phyloP scores from a whole-genome alignment of 2,329 filamentous ascomycete genomes.

The Sporothrix pseudoabietina region DNA sequence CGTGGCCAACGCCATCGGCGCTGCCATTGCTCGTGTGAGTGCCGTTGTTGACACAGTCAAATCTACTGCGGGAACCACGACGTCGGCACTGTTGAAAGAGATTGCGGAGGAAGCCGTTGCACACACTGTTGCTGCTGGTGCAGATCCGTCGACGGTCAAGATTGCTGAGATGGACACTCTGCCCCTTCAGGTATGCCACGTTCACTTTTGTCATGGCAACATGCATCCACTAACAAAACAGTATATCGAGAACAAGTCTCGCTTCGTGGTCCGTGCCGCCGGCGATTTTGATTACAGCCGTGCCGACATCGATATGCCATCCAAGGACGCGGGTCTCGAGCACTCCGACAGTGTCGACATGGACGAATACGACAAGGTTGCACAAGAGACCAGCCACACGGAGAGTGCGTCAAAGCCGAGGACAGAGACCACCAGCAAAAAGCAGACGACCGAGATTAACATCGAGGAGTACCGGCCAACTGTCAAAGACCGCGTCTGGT shows the following conservation, averaged over 20 bases:
- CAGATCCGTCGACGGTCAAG: constrained; percentile 47
- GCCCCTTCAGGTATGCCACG: constrained; percentile 50
- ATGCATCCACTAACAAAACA: constrained; percentile 34
- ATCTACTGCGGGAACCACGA: constrained; percentile 49
- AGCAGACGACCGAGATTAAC: constrained; percentile 33
- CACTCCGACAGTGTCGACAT: constrained; percentile 30
- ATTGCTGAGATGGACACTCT: constrained; percentile 57
- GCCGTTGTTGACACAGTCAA: constrained; percentile 56
- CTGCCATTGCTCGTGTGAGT: constrained; percentile 63
- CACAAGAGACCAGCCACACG: not conserved
- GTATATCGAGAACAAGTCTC: constrained; percentile 57
- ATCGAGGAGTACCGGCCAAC: constrained; percentile 52
- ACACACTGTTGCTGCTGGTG: constrained; percentile 51
- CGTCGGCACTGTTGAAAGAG: constrained; percentile 44
- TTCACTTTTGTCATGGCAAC: no score
- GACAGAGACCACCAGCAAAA: not conserved
- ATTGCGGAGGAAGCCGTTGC: constrained; percentile 48
- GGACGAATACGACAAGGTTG: constrained; percentile 38
- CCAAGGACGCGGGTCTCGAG: not conserved
- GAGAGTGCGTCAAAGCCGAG: no score
- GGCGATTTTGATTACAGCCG: constrained; percentile 57
- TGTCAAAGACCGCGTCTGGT: constrained; percentile 57
- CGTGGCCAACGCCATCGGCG: constrained; percentile 67
- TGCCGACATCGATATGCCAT: not conserved
- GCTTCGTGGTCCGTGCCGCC: constrained; percentile 61